phyloP scores from a whole-genome alignment of 1,284 basidiomycete genomes.

The Earliella scabrosa region DNA sequence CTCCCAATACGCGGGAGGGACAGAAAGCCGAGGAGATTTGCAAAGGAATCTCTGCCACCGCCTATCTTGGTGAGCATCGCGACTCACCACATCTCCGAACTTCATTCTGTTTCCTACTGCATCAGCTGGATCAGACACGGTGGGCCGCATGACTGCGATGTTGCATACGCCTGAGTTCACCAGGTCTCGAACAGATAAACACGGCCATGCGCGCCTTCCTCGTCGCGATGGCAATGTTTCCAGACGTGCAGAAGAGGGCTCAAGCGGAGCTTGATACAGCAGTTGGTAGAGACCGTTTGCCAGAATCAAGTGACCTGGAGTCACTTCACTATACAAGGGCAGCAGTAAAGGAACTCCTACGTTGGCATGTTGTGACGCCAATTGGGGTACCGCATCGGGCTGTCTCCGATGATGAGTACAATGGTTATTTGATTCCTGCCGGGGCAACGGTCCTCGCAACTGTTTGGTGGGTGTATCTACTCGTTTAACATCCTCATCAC shows the following conservation, averaged over 20 bases:
- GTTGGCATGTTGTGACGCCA: slow-evolving; percentile 32
- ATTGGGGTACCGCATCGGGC: slow-evolving; percentile 11
- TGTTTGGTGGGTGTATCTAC: neutral
- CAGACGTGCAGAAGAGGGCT: slow-evolving; percentile 33
- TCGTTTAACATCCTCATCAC: neutral
- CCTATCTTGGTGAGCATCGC: neutral
- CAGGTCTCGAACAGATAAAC: slow-evolving; percentile 1
- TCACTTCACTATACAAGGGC: slow-evolving; percentile 35
- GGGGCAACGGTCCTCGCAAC: slow-evolving; percentile 10
- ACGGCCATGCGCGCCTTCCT: slow-evolving; percentile 23
- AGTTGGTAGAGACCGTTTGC: slow-evolving; percentile 32
- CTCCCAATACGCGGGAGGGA: neutral
- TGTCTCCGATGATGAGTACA: slow-evolving; percentile 15
- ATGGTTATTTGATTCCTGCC: slow-evolving; percentile 12
- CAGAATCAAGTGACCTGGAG: slow-evolving; percentile 31
- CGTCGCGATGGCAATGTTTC: slow-evolving; percentile 34
- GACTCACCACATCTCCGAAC: no score
- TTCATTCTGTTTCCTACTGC: neutral
- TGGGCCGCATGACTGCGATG: no score
- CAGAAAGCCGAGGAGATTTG: neutral
- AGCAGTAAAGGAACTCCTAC: slow-evolving; percentile 35
- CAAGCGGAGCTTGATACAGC: slow-evolving; percentile 37
- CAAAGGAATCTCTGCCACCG: neutral
- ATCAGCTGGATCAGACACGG: neutral
- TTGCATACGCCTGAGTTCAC: no score